Evolutionary conservation across 768 basidiomycete genomes (phyloP).

Genomic region (Russula earlei): DNA sequence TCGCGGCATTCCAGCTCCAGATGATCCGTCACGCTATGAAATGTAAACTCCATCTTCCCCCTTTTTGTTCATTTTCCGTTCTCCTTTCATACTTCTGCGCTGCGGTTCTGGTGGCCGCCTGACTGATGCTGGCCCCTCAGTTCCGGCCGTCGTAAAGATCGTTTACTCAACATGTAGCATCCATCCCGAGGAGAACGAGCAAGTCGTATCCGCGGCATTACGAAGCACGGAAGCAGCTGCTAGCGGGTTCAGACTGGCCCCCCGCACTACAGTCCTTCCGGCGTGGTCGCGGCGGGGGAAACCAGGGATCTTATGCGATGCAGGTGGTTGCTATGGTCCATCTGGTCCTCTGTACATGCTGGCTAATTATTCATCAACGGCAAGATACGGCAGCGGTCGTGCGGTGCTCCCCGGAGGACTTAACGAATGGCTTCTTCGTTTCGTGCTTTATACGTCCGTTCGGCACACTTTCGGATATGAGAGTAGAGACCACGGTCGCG

Average conservation of each 20-base stretch:
- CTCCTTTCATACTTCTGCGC: not conserved
- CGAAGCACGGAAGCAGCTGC: conserved; percentile 55
- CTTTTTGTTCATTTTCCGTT: no score
- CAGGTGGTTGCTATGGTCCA: not conserved
- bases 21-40: conserved; percentile 95
- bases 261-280: conserved; percentile 58
- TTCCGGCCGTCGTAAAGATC: conserved; percentile 67
- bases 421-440: conserved; percentile 96
- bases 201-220: conserved; percentile 71
- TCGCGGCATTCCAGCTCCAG: conserved; percentile 80
- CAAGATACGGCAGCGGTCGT: conserved; percentile 44
- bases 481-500: not conserved
- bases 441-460: conserved; percentile 64
- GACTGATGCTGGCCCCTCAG: conserved; percentile 30
- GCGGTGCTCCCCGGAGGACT: conserved; percentile 75
- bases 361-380: not conserved
- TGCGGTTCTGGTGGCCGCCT: not conserved
- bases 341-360: not conserved
- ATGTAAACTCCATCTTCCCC: conserved; percentile 39
- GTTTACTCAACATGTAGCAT: conserved; percentile 99
- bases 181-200: conserved; percentile 86
- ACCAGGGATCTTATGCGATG: conserved; percentile 44
- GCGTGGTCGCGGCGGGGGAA: conserved; percentile 77
- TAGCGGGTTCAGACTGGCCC: conserved; percentile 60
- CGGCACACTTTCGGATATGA: not conserved